A percentile compares a stretch with the other conserved stretches of the same genome.
These are phyloP conservation scores for Pelargonium nanum DNA, from an alignment of 345 rosid genomes.

Conservation along the genomic window DNA sequence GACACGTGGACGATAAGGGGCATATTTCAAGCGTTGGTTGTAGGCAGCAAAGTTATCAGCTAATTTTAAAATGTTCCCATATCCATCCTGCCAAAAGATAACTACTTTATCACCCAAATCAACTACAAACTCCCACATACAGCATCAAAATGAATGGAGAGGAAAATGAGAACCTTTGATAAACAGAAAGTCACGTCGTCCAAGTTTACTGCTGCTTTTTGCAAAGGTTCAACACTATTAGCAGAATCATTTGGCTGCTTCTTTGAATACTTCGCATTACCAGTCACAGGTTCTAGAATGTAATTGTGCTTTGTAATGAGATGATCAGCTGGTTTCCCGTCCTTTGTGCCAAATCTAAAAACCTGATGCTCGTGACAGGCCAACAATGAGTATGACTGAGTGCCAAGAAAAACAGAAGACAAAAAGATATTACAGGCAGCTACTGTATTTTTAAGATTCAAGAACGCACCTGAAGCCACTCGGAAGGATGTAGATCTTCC, in stretches of 20 bases:
- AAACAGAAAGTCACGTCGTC: constrained; percentile 89
- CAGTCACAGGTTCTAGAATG: constrained; percentile 85
- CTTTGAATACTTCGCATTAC: constrained; percentile 75
- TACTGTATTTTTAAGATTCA: background rate
- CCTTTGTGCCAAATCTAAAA: constrained; percentile 73
- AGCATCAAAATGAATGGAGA: constrained; percentile 5
- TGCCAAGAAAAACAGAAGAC: constrained; percentile 7
- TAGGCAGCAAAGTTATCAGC: constrained; percentile 89
- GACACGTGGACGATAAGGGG: constrained; percentile 78
- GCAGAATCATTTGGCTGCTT: constrained; percentile 34
- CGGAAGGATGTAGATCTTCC: constrained; percentile 77
- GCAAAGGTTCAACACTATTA: constrained; percentile 43
- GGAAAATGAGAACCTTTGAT: constrained; percentile 55
- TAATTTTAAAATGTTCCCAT: constrained; percentile 72
- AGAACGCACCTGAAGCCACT: constrained; percentile 76
- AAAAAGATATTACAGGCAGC: background rate
- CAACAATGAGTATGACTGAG: constrained; percentile 6
- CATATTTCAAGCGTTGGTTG: constrained; percentile 76
- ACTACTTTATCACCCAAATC: constrained; percentile 14
- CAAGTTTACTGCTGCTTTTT: constrained; percentile 74
- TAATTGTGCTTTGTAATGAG: constrained; percentile 53
- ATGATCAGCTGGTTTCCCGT: constrained; percentile 64
- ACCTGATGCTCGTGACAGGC: constrained; percentile 34
- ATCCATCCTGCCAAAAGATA: constrained; percentile 58
- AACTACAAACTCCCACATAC: constrained; percentile 13